Percentiles rank a stretch among this genome's conserved stretches.
phyloP scores from a whole-genome alignment of 2,329 filamentous ascomycete genomes.

The Hymenoscyphus albidus region DNA sequence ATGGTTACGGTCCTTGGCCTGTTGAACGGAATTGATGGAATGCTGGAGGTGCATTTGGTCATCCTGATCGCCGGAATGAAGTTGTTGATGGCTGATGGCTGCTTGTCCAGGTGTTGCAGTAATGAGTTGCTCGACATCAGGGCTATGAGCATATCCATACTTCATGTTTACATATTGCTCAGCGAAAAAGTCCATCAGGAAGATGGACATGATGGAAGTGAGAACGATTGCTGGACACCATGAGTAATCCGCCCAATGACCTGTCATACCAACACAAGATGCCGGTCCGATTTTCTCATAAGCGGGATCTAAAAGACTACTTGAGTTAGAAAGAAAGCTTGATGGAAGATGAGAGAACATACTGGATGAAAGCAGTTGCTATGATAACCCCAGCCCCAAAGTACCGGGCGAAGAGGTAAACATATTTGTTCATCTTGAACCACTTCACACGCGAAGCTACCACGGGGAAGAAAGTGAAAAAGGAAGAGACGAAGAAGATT shows the following conservation, averaged over 20 bases:
- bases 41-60: neutral
- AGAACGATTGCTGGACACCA: constrained; percentile 42
- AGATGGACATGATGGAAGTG: constrained; percentile 52
- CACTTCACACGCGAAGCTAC: constrained; percentile 56
- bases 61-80: constrained; percentile 40
- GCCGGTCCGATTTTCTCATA: constrained; percentile 43
- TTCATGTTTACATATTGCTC: constrained; percentile 43
- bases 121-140: constrained; percentile 27
- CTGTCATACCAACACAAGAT: constrained; percentile 54
- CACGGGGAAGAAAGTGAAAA: constrained; percentile 64
- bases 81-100: constrained; percentile 36
- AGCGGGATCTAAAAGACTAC: constrained; percentile 45
- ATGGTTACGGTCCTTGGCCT: constrained; percentile 11
- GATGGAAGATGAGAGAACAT: constrained; percentile 39
- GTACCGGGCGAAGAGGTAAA: constrained; percentile 62
- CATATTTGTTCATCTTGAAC: constrained; percentile 57
- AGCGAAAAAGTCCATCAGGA: constrained; percentile 59
- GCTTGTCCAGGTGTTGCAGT: constrained; percentile 10
- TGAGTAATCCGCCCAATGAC: constrained; percentile 35
- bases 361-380: constrained; percentile 72
- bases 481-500: constrained; percentile 59
- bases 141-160: constrained; percentile 28
- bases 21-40: constrained; percentile 23
- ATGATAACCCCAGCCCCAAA: constrained; percentile 76
- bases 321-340: constrained; percentile 12